Percentiles rank a stretch among this genome's conserved stretches.
These are phyloP conservation scores for Bruguiera hainesii DNA, from an alignment of 441 rosid species.

Conservation along the genomic window DNA sequence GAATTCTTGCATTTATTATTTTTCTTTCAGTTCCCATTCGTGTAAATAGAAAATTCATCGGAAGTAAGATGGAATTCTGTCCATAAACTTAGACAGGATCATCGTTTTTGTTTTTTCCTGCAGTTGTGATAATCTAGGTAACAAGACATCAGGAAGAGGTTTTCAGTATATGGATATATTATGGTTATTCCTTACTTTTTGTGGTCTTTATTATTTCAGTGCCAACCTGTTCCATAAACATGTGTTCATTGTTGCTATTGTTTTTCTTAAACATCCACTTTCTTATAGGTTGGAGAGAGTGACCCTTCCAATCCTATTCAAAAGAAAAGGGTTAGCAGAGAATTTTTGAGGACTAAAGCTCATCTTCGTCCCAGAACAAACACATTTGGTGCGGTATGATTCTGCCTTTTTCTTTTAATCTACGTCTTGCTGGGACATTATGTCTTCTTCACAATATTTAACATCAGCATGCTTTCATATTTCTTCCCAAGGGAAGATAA, in stretches of 20 bases:
- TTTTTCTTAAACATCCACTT: background rate
- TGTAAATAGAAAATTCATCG: no score
- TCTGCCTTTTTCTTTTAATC: conserved; percentile 12
- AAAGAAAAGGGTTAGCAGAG: conserved; percentile 90
- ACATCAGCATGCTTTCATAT: background rate
- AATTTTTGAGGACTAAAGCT: conserved; percentile 91
- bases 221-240: background rate
- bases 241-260: conserved; percentile 4
- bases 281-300: conserved; percentile 71
- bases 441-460: background rate
- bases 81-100: no score
- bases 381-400: conserved; percentile 90
- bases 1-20: no score
- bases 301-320: conserved; percentile 92
- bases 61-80: no score
- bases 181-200: no score
- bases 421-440: background rate
- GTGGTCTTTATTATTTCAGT: no score
- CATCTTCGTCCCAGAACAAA: conserved; percentile 97
- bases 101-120: no score
- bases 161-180: no score
- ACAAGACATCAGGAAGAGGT: no score
- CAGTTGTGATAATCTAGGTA: no score
- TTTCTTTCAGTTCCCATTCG: no score
- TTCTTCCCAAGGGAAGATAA: background rate